These are phyloP conservation scores for Trebouxia sp. DNA, from an alignment of 139 green algal species.

Conservation along the genomic window DNA sequence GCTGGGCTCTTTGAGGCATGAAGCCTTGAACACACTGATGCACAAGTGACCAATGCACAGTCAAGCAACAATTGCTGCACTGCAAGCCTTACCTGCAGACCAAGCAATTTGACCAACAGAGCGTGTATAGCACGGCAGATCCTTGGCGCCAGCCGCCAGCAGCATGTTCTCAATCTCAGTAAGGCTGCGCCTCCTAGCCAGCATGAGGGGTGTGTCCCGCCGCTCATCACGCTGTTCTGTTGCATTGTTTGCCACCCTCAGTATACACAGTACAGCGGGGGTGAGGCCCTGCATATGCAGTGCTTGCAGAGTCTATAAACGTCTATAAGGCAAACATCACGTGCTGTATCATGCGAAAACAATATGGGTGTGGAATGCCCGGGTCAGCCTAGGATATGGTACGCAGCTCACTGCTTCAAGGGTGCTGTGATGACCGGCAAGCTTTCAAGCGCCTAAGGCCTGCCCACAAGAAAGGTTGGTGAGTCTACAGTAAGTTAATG, in stretches of 20 bases:
- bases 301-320: too few relatives aligned
- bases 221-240: constrained; percentile 32
- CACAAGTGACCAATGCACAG: too few relatives aligned
- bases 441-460: too few relatives aligned
- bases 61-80: background rate
- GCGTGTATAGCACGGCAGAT: background rate
- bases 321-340: too few relatives aligned
- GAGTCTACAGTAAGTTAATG: too few relatives aligned
- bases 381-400: too few relatives aligned
- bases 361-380: too few relatives aligned
- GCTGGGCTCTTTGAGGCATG: background rate
- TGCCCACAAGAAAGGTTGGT: too few relatives aligned
- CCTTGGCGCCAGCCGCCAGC: background rate
- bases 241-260: background rate
- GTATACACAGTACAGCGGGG: background rate
- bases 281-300: background rate
- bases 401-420: too few relatives aligned
- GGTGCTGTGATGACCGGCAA: too few relatives aligned
- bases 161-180: background rate
- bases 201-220: constrained; percentile 35
- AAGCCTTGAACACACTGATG: too few relatives aligned
- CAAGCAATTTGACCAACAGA: background rate
- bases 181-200: constrained; percentile 19
- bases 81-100: background rate
- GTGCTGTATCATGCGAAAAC: too few relatives aligned